Percentiles rank a stretch among this genome's conserved stretches.
These are phyloP conservation scores for Gonapodya sp. DNA, from an alignment of 192 early-diverging fungal species.

Conservation along the genomic window DNA sequence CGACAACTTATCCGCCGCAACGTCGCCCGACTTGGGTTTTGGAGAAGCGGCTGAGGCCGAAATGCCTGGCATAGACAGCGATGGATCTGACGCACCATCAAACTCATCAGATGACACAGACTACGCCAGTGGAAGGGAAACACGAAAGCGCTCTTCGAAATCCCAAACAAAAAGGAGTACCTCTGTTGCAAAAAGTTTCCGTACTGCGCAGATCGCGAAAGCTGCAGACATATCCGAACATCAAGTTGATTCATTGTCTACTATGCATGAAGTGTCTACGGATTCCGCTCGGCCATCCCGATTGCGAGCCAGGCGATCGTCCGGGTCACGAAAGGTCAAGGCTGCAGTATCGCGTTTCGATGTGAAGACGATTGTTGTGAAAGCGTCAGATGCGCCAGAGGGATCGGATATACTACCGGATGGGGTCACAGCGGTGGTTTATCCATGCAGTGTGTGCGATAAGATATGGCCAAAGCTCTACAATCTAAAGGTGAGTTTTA, in stretches of 20 bases:
- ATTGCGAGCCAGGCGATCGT: not conserved
- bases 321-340: not conserved
- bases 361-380: not conserved
- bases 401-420: not conserved
- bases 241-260: not conserved
- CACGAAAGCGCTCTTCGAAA: not conserved
- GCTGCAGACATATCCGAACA: not conserved
- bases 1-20: too few relatives aligned
- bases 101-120: not conserved
- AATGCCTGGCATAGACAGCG: too few relatives aligned
- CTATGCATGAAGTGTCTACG: not conserved
- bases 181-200: not conserved
- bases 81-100: not conserved
- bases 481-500: not conserved
- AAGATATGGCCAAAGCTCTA: not conserved
- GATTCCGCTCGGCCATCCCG: not conserved
- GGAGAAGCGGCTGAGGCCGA: too few relatives aligned
- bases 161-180: not conserved
- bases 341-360: not conserved
- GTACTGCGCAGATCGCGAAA: not conserved
- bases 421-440: not conserved
- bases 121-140: not conserved
- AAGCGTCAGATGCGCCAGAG: not conserved
- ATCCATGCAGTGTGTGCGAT: not conserved
- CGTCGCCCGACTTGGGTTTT: too few relatives aligned